A percentile compares a stretch with the other conserved stretches of the same genome.
These are phyloP conservation scores for Aristolochia contorta DNA, from an alignment of 164 flowering plant genomes.

Conservation along the genomic window DNA sequence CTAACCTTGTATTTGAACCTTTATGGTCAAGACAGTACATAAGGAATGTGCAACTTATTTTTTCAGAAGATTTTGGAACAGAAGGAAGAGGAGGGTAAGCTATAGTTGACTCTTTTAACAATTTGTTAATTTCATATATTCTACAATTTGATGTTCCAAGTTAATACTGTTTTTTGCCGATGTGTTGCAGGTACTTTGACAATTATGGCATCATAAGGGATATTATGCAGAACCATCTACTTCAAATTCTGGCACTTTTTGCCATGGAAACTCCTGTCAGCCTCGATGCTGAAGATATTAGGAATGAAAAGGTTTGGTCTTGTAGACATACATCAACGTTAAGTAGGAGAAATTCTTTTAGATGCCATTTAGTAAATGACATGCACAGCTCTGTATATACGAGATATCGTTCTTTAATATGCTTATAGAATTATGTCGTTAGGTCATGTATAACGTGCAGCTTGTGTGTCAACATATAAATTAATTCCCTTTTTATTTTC, in stretches of 20 bases:
- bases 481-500: not conserved
- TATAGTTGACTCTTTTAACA: not conserved
- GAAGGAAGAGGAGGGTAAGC: conserved; percentile 95
- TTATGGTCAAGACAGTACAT: conserved; percentile 93
- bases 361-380: too few species aligned
- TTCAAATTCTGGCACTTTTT: conserved; percentile 86
- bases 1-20: conserved; percentile 90
- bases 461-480: not conserved
- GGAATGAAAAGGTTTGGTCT: conserved; percentile 73
- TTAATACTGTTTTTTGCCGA: too few species aligned
- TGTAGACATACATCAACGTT: too few species aligned
- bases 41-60: conserved; percentile 81
- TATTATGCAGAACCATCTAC: conserved; percentile 95
- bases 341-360: too few species aligned
- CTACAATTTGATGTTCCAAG: too few species aligned
- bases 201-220: conserved; percentile 87
- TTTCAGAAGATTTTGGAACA: conserved; percentile 95
- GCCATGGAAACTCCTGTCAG: conserved; percentile 99
- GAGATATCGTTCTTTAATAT: too few species aligned
- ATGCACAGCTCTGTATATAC: too few species aligned
- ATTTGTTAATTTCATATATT: not conserved
- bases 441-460: too few species aligned
- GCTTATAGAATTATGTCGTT: too few species aligned
- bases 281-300: conserved; percentile 88
- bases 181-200: conserved; percentile 70